A percentile compares a stretch with the other conserved stretches of the same genome.
Conservation (phyloP, 495 filamentous ascomycete genomes). For the Penicillium taxi region DNA sequence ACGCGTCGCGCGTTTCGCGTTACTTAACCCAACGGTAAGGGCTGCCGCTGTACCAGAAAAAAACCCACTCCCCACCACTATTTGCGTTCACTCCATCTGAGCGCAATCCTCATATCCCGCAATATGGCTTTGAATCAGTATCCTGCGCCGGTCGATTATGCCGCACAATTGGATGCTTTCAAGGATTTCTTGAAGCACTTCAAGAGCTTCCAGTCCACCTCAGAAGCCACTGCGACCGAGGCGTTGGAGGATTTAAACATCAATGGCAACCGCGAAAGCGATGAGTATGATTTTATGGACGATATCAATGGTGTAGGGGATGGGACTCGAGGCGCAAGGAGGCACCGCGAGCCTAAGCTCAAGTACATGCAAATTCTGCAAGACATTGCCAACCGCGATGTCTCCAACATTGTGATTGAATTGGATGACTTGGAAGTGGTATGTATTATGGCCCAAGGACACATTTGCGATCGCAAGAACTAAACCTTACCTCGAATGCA, state of each 20-base stretch:
- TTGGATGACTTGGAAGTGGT: constrained; percentile 78
- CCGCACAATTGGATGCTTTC: constrained; percentile 77
- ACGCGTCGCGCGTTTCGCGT: constrained; percentile 11
- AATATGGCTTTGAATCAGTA: constrained; percentile 76
- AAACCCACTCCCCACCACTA: constrained; percentile 18
- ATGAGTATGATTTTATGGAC: constrained; percentile 94
- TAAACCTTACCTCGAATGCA: constrained; percentile 5
- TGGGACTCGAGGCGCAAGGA: constrained; percentile 34
- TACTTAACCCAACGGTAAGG: constrained; percentile 4
- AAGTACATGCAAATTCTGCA: constrained; percentile 93
- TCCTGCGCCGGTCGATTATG: constrained; percentile 72
- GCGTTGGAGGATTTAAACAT: constrained; percentile 79
- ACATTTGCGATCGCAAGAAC: not conserved
- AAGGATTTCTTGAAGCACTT: constrained; percentile 80
- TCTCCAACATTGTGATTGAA: constrained; percentile 71
- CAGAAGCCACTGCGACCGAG: constrained; percentile 59
- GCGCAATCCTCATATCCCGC: constrained; percentile 9
- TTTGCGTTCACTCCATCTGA: constrained; percentile 19
- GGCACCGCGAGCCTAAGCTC: constrained; percentile 50
- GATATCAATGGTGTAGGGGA: constrained; percentile 57
- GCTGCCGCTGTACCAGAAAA: too few species aligned
- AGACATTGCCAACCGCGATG: constrained; percentile 71
- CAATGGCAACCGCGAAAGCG: constrained; percentile 78
- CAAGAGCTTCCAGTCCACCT: constrained; percentile 68
- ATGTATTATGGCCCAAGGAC: constrained; percentile 19